Evolutionary conservation across 2,329 filamentous ascomycete species (phyloP), one percentile per base, ranked within the genome.

Genomic region (Ophiostoma himal-ulmi): DNA sequence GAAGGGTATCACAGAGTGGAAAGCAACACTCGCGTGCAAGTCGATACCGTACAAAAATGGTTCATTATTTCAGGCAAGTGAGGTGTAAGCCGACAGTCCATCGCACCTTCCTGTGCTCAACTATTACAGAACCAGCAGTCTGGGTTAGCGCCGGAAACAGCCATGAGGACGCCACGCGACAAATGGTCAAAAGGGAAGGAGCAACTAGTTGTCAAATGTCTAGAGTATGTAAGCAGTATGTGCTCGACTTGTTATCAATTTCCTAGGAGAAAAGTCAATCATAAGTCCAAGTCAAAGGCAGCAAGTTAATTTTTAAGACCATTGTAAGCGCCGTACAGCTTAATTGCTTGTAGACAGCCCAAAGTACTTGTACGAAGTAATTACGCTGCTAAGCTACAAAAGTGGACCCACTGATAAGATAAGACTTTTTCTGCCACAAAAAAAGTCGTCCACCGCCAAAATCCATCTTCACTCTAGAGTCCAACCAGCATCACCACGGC

Each of bases 401-500:
- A 34, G 41, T 36, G 44, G 30, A 60, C 0, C 20, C 36, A 26
- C 5, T 22, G 69, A 70, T 70, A 68, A 70, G 69, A 70, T 70
- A 68, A 69, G 37, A 20, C 5, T 68, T 69, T 69, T 67, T 65
- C 62, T 57, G 52, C 52, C 52, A 57, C 65, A 37, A 64, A 70
- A 70, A 68, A 69, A 36, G 34, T 39, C 36, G 64, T 36, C 68
- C 6, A 60, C 54, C 30, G 26, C 39, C 30, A 65, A 48, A 48
- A 3, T 34, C 3, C 30, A 64, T 44, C 68, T 13, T 13, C 30
- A 22, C 20, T 41, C 36, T 30, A 3, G 30, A 11, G 26, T 66
- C 5, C 13, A 41, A 22, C 54, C 62, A 13, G n/a, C 39, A 26
- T 20, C 17, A 48, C 44, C 26, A 57, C 62, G 26, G 11, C 26